Conservation (phyloP, 257 asterid genomes). For the Agastache rugosa region DNA sequence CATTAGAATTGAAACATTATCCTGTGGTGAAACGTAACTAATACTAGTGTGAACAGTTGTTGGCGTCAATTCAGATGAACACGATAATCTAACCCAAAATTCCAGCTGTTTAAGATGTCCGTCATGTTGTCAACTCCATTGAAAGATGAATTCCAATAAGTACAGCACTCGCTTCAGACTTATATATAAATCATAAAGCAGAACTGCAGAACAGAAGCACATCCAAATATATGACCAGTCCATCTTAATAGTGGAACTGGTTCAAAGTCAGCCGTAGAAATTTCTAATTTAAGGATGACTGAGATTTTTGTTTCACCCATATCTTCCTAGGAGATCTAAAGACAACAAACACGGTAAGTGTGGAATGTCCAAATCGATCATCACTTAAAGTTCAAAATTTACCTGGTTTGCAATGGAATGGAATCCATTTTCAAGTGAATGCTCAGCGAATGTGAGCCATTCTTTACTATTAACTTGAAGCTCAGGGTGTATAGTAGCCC, state of each 20-base stretch:
- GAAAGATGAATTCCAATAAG: conserved; percentile 8
- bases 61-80: conserved; percentile 21
- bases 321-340: conserved; percentile 14
- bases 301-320: background rate
- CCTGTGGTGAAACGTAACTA: background rate
- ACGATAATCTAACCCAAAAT: conserved; percentile 14
- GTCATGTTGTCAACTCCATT: background rate
- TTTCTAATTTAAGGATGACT: background rate
- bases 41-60: background rate
- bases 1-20: conserved; percentile 2
- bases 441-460: conserved; percentile 77
- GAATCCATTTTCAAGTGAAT: conserved; percentile 69
- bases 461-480: conserved; percentile 68
- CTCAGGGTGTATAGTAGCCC: conserved; percentile 49
- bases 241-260: conserved; percentile 12
- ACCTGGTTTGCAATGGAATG: conserved; percentile 74
- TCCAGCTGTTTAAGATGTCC: conserved; percentile 15
- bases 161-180: conserved; percentile 8
- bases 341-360: conserved; percentile 1
- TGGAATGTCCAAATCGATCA: conserved; percentile 4
- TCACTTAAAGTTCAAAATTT: conserved; percentile 21
- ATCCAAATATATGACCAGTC: background rate
- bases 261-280: background rate
- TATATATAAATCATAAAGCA: conserved; percentile 5
- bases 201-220: conserved; percentile 25